Conservation (phyloP, 225 moss, liverwort and hornwort species). For the Physcomitrium patens region DNA sequence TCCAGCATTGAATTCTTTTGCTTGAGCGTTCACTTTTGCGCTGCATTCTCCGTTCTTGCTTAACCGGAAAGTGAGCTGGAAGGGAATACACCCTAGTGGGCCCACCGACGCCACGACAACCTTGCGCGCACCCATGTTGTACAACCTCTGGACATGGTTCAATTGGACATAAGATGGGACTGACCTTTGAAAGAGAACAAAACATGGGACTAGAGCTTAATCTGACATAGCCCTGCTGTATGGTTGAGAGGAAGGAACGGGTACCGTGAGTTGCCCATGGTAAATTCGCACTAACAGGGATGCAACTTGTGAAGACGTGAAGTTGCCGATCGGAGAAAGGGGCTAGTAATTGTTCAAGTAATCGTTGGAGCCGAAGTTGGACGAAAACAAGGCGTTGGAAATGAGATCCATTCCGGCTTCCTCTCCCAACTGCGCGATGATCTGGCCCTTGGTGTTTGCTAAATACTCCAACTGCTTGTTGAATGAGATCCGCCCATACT, state of each 20-base stretch:
- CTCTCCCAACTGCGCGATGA: conserved; percentile 50
- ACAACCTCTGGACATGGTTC: conserved; percentile 44
- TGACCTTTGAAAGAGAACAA: background rate
- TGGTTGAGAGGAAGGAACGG: no score
- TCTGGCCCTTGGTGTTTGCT: conserved; percentile 43
- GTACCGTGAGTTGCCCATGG: conserved; percentile 31
- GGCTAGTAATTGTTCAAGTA: conserved; percentile 72
- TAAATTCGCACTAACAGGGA: conserved; percentile 33
- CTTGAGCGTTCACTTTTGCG: conserved; percentile 47
- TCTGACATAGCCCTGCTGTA: no score
- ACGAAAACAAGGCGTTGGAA: conserved; percentile 34
- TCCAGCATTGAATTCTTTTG: conserved; percentile 40
- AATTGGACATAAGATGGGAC: background rate
- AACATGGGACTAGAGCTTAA: no score
- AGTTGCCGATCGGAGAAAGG: conserved; percentile 34
- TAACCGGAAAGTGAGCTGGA: conserved; percentile 44
- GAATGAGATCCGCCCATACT: conserved; percentile 45
- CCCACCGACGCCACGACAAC: conserved; percentile 52
- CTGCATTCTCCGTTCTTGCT: conserved; percentile 54
- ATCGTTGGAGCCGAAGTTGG: conserved; percentile 82
- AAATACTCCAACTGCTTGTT: conserved; percentile 69
- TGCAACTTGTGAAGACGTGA: conserved; percentile 30
- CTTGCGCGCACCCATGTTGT: conserved; percentile 59
- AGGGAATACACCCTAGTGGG: conserved; percentile 75
- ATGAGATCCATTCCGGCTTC: conserved; percentile 37